A percentile compares a stretch with the other conserved stretches of the same genome.
These are phyloP conservation scores for Amanita rubescens DNA, from an alignment of 768 basidiomycete species.

Conservation along the genomic window DNA sequence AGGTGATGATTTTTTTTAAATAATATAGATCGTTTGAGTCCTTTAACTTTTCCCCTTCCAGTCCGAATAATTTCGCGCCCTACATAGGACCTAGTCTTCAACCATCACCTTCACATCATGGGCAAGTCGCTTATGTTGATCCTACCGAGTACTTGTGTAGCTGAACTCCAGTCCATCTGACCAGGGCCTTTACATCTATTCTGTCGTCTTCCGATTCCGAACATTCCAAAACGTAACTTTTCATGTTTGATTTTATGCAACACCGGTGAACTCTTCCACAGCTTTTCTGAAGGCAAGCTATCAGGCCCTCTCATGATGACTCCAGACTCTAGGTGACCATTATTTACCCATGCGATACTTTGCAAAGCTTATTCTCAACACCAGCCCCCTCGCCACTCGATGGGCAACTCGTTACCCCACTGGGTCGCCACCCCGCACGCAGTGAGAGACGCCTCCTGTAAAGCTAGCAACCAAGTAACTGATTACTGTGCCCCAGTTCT, in stretches of 20 bases:
- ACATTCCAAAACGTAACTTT: neutral
- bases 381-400: neutral
- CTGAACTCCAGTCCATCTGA: neutral
- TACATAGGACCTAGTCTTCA: neutral
- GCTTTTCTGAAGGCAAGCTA: neutral
- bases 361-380: neutral
- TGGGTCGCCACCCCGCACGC: neutral
- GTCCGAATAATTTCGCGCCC: constrained; percentile 5
- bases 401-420: neutral
- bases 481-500: constrained; percentile 8
- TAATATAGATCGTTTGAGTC: neutral
- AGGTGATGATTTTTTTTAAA: constrained; percentile 13
- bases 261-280: neutral
- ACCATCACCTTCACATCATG: constrained; percentile 8
- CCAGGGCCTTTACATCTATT: neutral
- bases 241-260: neutral
- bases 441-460: constrained; percentile 9
- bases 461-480: neutral
- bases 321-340: constrained; percentile 4
- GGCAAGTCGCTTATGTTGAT: constrained; percentile 1
- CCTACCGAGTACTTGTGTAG: neutral
- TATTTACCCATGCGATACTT: neutral
- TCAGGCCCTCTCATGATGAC: constrained; percentile 2
- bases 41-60: neutral
- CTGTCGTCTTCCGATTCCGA: neutral